phyloP scores from a whole-genome alignment of 1,139 yeast genomes.

The Suhomyces anneliseae region DNA sequence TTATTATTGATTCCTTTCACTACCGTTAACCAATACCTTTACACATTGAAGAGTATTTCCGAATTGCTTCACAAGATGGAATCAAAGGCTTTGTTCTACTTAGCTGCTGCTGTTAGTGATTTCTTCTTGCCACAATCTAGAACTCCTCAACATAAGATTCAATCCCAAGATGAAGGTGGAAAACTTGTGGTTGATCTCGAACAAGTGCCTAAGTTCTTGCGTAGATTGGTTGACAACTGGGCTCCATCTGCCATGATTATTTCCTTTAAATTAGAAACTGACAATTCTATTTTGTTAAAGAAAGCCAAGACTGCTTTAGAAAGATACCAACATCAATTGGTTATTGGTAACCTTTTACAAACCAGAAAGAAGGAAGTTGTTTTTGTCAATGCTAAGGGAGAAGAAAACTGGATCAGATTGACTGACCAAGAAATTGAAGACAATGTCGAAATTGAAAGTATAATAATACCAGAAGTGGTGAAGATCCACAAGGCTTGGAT shows the following conservation, averaged over 20 bases:
- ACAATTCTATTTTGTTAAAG: constrained; percentile 60
- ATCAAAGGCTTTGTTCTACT: constrained; percentile 66
- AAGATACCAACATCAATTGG: constrained; percentile 88
- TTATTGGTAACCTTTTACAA: constrained; percentile 89
- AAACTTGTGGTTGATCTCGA: constrained; percentile 82
- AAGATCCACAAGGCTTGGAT: constrained; percentile 66
- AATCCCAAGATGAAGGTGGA: constrained; percentile 71
- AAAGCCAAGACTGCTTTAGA: constrained; percentile 79
- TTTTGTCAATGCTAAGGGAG: constrained; percentile 61
- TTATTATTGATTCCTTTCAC: constrained; percentile 82
- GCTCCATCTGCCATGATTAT: constrained; percentile 94
- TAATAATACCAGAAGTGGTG: constrained; percentile 76
- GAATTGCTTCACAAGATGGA: constrained; percentile 55
- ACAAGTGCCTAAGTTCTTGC: constrained; percentile 92
- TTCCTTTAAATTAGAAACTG: constrained; percentile 94
- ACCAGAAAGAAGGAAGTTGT: constrained; percentile 87
- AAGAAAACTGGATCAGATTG: constrained; percentile 53
- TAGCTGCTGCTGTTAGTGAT: constrained; percentile 98
- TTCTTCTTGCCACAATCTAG: constrained; percentile 86
- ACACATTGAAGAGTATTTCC: constrained; percentile 73
- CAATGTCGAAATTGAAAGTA: constrained; percentile 63
- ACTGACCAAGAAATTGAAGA: constrained; percentile 38
- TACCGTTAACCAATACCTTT: constrained; percentile 90
- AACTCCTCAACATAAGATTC: constrained; percentile 92
- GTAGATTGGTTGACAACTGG: constrained; percentile 89